Conservation (phyloP, 371 early-diverging fungal genomes). For the Zopfochytrium polystomum region DNA sequence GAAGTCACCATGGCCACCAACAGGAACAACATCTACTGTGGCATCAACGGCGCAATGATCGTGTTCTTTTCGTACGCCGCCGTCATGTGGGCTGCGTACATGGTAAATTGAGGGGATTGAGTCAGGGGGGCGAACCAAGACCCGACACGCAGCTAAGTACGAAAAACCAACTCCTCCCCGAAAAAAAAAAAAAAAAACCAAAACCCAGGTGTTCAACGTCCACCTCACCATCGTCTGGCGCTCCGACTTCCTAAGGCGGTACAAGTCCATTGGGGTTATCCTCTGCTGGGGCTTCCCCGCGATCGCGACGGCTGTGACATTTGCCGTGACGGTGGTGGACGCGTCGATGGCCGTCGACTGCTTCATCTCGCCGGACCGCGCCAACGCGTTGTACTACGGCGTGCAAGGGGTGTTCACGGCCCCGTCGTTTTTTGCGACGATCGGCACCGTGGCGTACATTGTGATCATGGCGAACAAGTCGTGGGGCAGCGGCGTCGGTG, state of each 20-base stretch:
- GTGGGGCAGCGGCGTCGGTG: not conserved
- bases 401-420: constrained; percentile 56
- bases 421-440: constrained; percentile 54
- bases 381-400: constrained; percentile 58
- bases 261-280: constrained; percentile 48
- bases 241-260: constrained; percentile 52
- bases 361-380: constrained; percentile 47
- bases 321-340: constrained; percentile 49
- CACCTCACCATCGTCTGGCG: constrained; percentile 63
- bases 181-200: too few relatives aligned
- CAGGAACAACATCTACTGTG: constrained; percentile 56
- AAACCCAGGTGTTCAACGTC: too few relatives aligned
- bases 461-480: constrained; percentile 35
- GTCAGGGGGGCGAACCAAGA: too few relatives aligned
- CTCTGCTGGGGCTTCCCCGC: constrained; percentile 60
- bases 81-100: constrained; percentile 56
- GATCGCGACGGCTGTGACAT: constrained; percentile 44
- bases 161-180: too few relatives aligned
- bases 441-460: constrained; percentile 59
- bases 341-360: constrained; percentile 52
- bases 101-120: too few relatives aligned
- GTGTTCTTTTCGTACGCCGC: constrained; percentile 57
- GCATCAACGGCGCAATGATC: constrained; percentile 56
- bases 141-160: too few relatives aligned
- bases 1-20: constrained; percentile 16